phyloP scores from a whole-genome alignment of 768 basidiomycete species.

The Lactarius indigo region DNA sequence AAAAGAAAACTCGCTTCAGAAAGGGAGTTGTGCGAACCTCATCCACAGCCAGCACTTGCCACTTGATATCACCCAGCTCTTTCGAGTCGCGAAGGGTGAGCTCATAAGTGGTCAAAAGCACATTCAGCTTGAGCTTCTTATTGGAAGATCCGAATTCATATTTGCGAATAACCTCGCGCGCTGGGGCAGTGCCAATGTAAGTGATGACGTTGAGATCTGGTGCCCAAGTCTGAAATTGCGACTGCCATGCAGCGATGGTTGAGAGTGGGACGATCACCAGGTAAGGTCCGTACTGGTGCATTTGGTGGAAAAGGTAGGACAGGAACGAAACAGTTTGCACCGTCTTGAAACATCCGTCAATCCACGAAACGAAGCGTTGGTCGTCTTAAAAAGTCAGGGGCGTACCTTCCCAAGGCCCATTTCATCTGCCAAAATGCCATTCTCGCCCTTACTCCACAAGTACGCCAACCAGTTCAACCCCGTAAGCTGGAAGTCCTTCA shows the following conservation, averaged over 20 bases:
- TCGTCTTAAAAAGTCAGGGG: not conserved
- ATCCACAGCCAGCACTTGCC: conserved; percentile 95
- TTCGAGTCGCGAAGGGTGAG: conserved; percentile 85
- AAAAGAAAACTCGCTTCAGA: not conserved
- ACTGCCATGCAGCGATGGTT: conserved; percentile 98
- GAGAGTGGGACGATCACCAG: conserved; percentile 97
- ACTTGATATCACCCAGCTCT: conserved; percentile 90
- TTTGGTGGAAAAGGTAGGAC: conserved; percentile 89
- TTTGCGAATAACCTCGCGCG: conserved; percentile 86
- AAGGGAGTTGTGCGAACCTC: conserved; percentile 52
- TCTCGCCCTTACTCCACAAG: conserved; percentile 90
- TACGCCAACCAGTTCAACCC: conserved; percentile 99
- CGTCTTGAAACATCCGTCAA: conserved; percentile 46
- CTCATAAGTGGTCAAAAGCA: conserved; percentile 95
- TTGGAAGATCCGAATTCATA: conserved; percentile 88
- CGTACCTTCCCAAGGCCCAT: conserved; percentile 96
- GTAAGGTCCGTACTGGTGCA: conserved; percentile 94
- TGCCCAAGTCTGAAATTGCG: conserved; percentile 91
- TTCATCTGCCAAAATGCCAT: conserved; percentile 97
- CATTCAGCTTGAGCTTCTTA: conserved; percentile 95
- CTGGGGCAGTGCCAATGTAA: conserved; percentile 85
- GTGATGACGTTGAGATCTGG: conserved; percentile 96
- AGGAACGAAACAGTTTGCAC: conserved; percentile 96
- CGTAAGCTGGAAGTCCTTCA: conserved; percentile 98
- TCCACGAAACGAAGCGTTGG: conserved; percentile 19